Evolutionary conservation across 352 stramenopile species (phyloP), one percentile per base, ranked within the genome.

Genomic region (Saprolegnia diclina): DNA sequence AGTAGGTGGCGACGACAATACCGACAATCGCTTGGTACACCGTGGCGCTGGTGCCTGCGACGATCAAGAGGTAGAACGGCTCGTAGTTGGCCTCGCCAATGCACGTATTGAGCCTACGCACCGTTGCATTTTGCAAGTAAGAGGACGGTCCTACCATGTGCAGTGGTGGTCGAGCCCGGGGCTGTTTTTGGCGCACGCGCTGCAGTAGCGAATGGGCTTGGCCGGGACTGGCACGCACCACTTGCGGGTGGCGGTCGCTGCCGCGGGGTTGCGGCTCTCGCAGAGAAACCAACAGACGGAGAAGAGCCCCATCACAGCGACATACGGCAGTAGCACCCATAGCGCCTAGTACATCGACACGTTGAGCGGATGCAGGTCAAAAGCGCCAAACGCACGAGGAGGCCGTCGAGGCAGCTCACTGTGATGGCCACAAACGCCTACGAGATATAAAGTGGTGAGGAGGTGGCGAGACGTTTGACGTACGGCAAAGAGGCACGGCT

Each of bases 1-100:
- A 92, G 21, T 85, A 70, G 10, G 82, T 94, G 59, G 80, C 83
- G 78, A 94, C 86, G 64, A 91, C 74, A 45, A 92, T 79, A 19
- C 84, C 84, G 26, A 94, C 76, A 19, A 87, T 74, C 0, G 81
- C 77, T 71, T 94, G 84, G 44, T 88, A 71, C 37, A 83, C 32
- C 10, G 26, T 38, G 3, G 45, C 22, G 14, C 21, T 14, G 13
- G 62, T 67, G 32, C 62, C 62, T 57, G 71, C 48, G 3, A 54
- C 37, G n/a, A 94, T 85, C 14, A 95, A 71, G 24, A 74, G 81
- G 71, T 91, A 95, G 57, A 95, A 95, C 5, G 85, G 75, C 57
- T 88, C 84, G 72, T 94, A 94, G 71, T 94, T 92, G 65, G 72
- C 85, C 66, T 90, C 83, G 13, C 79, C 84, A 54, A 94, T 92